A percentile compares a stretch with the other conserved stretches of the same genome.
Evolutionary conservation across 192 early-diverging fungal genomes (phyloP).

Genomic region (Pecoramyces ruminantium): DNA sequence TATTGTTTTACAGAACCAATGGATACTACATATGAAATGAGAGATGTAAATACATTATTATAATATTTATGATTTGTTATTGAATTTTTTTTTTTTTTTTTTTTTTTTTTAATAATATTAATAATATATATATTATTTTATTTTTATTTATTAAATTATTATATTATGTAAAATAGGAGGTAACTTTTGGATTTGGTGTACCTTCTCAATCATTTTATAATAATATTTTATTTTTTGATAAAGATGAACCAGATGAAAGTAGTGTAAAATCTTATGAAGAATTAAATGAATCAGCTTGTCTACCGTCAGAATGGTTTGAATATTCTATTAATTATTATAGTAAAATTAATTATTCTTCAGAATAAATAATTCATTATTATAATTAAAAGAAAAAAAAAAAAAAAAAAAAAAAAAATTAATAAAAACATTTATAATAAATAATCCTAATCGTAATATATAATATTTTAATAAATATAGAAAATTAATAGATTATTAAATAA

Average conservation of each 20-base stretch:
- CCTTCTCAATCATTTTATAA: not conserved
- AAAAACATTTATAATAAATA: too few relatives aligned
- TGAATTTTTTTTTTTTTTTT: not conserved
- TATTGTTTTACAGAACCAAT: not conserved
- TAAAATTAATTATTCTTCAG: not conserved
- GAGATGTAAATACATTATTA: not conserved
- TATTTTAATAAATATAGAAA: too few relatives aligned
- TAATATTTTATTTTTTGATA: not conserved
- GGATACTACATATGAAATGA: not conserved
- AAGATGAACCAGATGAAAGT: not conserved
- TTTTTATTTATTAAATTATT: too few relatives aligned
- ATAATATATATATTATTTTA: too few relatives aligned
- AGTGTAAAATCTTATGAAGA: not conserved
- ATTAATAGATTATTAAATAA: too few relatives aligned
- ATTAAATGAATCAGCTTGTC: not conserved
- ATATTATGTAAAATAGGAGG: not conserved
- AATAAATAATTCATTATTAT: too few relatives aligned
- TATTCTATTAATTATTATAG: not conserved
- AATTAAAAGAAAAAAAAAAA: too few relatives aligned
- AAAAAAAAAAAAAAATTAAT: too few relatives aligned
- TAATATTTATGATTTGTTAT: too few relatives aligned
- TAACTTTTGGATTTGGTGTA: not conserved
- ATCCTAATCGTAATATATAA: too few relatives aligned
- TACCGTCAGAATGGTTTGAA: not conserved
- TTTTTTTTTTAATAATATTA: too few relatives aligned